These are phyloP conservation scores for Cyclostephanos tholiformis DNA, from an alignment of 108 stramenopile genomes.

Conservation along the genomic window DNA sequence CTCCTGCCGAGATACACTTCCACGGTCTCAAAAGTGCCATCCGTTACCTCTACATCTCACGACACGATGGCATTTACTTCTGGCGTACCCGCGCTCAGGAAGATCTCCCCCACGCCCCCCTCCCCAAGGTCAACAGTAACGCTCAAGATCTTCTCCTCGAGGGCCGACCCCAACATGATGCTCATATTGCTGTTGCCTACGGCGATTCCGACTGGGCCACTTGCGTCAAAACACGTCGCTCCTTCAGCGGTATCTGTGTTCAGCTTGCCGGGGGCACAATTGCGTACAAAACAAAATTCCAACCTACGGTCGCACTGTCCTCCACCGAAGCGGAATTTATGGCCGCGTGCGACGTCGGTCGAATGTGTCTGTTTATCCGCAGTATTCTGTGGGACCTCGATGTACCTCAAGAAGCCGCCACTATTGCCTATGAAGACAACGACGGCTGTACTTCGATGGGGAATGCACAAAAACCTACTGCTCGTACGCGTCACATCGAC, in stretches of 20 bases:
- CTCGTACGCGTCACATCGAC: conserved; percentile 28
- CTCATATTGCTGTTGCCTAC: neutral
- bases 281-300: too few species aligned
- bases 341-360: conserved; percentile 28
- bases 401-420: conserved; percentile 28
- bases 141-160: neutral
- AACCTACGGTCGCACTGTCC: too few species aligned
- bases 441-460: conserved; percentile 22
- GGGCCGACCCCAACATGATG: neutral
- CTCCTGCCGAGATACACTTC: neutral
- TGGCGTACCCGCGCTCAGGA: conserved; percentile 18
- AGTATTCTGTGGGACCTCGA: conserved; percentile 41
- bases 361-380: conserved; percentile 28
- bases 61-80: conserved; percentile 16
- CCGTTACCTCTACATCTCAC: conserved; percentile 1
- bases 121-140: neutral
- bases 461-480: conserved; percentile 17
- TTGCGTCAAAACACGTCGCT: conserved; percentile 27
- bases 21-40: neutral
- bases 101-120: conserved; percentile 4
- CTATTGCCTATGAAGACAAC: conserved; percentile 28
- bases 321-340: too few species aligned
- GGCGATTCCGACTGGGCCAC: conserved; percentile 44
- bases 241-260: conserved; percentile 29
- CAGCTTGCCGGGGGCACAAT: conserved; percentile 38